These are phyloP conservation scores for Neoscytalidium dimidiatum DNA, from an alignment of 2,329 filamentous ascomycete species.

Conservation along the genomic window DNA sequence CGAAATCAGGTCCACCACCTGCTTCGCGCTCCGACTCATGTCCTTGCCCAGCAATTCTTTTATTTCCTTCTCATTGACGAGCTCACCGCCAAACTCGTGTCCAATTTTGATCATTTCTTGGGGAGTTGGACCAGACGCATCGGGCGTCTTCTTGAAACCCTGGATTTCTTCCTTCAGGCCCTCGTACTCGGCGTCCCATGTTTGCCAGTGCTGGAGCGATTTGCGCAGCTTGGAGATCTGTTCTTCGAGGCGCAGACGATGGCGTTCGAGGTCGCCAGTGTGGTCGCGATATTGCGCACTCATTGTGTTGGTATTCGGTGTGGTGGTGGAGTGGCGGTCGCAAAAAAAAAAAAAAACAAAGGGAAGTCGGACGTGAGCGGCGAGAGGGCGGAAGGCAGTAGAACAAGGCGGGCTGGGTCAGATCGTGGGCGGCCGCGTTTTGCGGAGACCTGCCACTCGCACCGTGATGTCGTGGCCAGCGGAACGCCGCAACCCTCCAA, in stretches of 20 bases:
- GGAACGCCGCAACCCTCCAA: conserved; percentile 8
- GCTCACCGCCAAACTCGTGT: conserved; percentile 61
- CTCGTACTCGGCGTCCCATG: conserved; percentile 91
- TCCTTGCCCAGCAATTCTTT: conserved; percentile 51
- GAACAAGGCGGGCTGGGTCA: not conserved
- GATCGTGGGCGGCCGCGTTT: not conserved
- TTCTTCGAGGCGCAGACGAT: conserved; percentile 73
- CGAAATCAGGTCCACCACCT: conserved; percentile 68
- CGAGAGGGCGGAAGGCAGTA: conserved; percentile 3
- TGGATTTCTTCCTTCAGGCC: conserved; percentile 80
- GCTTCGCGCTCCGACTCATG: conserved; percentile 55
- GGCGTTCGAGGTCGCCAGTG: conserved; percentile 71
- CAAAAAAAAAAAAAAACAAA: too few species aligned
- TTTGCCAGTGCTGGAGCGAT: conserved; percentile 83
- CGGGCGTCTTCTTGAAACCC: conserved; percentile 42
- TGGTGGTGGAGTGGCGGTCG: not conserved
- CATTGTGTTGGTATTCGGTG: not conserved
- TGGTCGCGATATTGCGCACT: conserved; percentile 42
- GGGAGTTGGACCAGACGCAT: conserved; percentile 20
- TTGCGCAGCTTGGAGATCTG: conserved; percentile 73
- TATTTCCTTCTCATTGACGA: conserved; percentile 65
- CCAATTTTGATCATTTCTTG: conserved; percentile 50
- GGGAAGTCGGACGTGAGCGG: conserved; percentile 3
- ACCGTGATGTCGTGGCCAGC: not conserved
- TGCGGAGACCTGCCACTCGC: too few species aligned